phyloP scores from a whole-genome alignment of 352 stramenopile species.

The Globisporangium recalcitrans region DNA sequence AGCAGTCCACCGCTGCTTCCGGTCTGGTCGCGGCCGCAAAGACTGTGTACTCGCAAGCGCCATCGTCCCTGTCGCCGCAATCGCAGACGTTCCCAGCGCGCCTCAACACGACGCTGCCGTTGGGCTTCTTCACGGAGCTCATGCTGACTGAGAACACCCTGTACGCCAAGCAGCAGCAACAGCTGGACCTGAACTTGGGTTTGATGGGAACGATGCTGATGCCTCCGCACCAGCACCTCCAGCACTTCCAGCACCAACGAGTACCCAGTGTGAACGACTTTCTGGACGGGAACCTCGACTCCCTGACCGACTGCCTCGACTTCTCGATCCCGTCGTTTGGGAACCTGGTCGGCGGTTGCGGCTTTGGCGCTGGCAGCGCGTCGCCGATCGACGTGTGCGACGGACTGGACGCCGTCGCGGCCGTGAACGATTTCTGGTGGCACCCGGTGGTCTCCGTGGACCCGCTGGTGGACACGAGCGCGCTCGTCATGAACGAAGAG shows the following conservation, averaged over 20 bases:
- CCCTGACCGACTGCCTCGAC: slow-evolving; percentile 10
- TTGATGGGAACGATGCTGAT: not conserved
- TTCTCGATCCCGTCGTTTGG: not conserved
- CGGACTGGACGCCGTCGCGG: slow-evolving; percentile 7
- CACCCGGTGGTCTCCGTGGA: slow-evolving; percentile 1
- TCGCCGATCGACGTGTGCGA: slow-evolving; percentile 19
- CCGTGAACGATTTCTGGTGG: slow-evolving; percentile 15
- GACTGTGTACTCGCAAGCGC: not conserved
- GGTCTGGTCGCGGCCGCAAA: not conserved
- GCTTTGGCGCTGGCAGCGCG: not conserved
- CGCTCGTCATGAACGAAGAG: slow-evolving; percentile 4
- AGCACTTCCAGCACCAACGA: not conserved
- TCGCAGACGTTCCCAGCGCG: not conserved
- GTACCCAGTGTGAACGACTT: slow-evolving; percentile 2
- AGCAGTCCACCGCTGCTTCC: not conserved
- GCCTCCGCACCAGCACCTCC: not conserved
- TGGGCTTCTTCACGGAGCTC: slow-evolving; percentile 18
- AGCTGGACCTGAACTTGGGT: not conserved
- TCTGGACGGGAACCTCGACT: slow-evolving; percentile 9
- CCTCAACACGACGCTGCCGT: not conserved
- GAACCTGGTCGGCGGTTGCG: not conserved
- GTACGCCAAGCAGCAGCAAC: slow-evolving; percentile 1
- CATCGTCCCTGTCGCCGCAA: not conserved
- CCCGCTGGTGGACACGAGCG: not conserved
- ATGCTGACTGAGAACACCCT: slow-evolving; percentile 12